Evolutionary conservation across 1,139 yeast species (phyloP).

Genomic region (Hanseniaspora uvarum): DNA sequence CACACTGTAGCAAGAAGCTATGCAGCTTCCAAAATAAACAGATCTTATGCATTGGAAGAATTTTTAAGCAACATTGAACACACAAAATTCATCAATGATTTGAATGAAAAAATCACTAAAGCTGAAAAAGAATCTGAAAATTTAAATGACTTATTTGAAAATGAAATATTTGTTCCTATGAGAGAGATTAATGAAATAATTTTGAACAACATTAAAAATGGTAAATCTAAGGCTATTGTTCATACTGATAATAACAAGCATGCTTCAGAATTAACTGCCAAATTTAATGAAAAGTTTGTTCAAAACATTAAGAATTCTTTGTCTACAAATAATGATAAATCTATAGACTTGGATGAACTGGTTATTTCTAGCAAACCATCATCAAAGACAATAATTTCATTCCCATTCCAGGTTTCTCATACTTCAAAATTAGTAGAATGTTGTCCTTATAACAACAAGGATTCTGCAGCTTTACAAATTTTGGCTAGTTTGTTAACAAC

Average conservation of each 20-base stretch:
- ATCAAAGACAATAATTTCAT: slow-evolving; percentile 43
- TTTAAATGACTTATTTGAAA: slow-evolving; percentile 49
- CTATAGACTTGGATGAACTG: not conserved
- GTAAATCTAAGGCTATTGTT: slow-evolving; percentile 44
- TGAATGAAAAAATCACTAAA: slow-evolving; percentile 38
- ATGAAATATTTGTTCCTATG: slow-evolving; percentile 31
- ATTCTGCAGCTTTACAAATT: slow-evolving; percentile 78
- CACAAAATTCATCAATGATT: slow-evolving; percentile 54
- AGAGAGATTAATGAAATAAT: slow-evolving; percentile 44
- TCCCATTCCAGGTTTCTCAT: slow-evolving; percentile 87
- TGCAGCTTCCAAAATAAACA: slow-evolving; percentile 56
- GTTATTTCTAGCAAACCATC: slow-evolving; percentile 20
- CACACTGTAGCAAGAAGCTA: slow-evolving; percentile 69
- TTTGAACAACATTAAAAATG: slow-evolving; percentile 24
- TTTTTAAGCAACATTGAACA: slow-evolving; percentile 64
- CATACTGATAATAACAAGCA: slow-evolving; percentile 45
- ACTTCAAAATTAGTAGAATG: slow-evolving; percentile 63
- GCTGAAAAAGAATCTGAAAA: slow-evolving; percentile 50
- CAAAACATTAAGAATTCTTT: not conserved
- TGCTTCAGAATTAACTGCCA: slow-evolving; percentile 19
- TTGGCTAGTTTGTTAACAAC: slow-evolving; percentile 72
- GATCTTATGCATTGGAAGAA: slow-evolving; percentile 54
- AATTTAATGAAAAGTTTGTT: not conserved
- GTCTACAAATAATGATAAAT: not conserved
- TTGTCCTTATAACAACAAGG: slow-evolving; percentile 54